Evolutionary conservation across 805 yeast genomes (phyloP).

Genomic region (Nakazawaea anatomiae): DNA sequence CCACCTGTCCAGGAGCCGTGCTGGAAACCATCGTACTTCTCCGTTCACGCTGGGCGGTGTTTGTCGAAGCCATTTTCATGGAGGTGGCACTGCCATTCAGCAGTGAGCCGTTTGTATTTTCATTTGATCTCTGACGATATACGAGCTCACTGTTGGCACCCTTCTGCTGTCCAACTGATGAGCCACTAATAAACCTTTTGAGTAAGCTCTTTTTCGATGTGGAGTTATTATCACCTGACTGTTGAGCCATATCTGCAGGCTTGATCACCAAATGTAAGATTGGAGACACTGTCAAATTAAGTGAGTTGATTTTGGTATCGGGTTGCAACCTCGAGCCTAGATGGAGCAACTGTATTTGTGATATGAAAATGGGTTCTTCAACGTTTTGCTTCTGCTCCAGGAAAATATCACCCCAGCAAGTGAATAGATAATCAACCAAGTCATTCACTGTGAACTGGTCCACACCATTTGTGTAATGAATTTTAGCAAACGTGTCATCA

Average conservation of each 20-base stretch:
- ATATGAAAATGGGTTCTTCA: conserved; percentile 14
- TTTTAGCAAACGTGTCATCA: conserved; percentile 7
- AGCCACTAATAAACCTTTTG: conserved; percentile 3
- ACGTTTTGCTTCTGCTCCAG: conserved; percentile 10
- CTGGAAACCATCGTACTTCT: background rate
- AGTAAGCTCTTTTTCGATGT: background rate
- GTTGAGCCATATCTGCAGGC: conserved; percentile 18
- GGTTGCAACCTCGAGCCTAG: conserved; percentile 24
- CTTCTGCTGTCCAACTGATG: conserved; percentile 1
- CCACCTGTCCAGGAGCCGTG: background rate
- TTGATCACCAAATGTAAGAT: conserved; percentile 24
- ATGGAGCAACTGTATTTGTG: conserved; percentile 25
- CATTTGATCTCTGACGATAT: background rate
- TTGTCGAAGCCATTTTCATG: background rate
- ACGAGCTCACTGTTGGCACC: background rate
- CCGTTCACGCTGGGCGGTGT: background rate
- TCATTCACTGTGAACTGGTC: conserved; percentile 20
- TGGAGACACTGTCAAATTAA: conserved; percentile 20
- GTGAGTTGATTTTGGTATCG: conserved; percentile 13
- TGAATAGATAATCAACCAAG: conserved; percentile 20
- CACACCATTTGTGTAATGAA: conserved; percentile 9
- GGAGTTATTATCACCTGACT: background rate
- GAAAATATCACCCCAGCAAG: conserved; percentile 18
- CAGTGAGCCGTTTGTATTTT: background rate
- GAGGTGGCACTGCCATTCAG: background rate